These are phyloP conservation scores for Botrytis porri DNA, from an alignment of 2,329 filamentous ascomycete species.

Conservation along the genomic window DNA sequence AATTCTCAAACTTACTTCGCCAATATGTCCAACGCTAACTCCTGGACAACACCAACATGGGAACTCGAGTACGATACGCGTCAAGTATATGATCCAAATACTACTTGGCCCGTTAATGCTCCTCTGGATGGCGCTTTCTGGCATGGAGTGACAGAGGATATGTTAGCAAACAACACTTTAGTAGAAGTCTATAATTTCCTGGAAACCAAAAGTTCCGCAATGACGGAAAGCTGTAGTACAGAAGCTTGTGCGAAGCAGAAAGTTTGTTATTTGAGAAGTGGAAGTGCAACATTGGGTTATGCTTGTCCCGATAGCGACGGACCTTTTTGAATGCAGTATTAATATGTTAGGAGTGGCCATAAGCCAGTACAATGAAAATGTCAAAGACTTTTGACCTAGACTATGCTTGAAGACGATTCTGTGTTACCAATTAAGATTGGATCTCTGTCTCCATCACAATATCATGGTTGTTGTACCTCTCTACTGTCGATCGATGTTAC, in stretches of 20 bases:
- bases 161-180: conserved; percentile 30
- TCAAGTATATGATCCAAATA: conserved; percentile 28
- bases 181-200: conserved; percentile 33
- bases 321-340: neutral
- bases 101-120: conserved; percentile 27
- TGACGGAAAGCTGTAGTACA: conserved; percentile 27
- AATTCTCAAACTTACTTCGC: conserved; percentile 37
- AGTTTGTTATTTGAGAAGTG: conserved; percentile 35
- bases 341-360: neutral
- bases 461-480: neutral
- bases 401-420: neutral
- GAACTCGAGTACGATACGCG: conserved; percentile 36
- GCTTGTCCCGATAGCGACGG: conserved; percentile 17
- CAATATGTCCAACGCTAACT: conserved; percentile 28
- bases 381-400: neutral
- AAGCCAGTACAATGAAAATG: neutral
- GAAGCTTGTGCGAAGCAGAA: conserved; percentile 31
- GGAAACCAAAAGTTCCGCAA: conserved; percentile 31
- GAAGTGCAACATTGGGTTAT: conserved; percentile 31
- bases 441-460: neutral
- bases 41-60: conserved; percentile 35
- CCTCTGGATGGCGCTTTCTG: conserved; percentile 36
- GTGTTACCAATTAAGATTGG: neutral
- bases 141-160: conserved; percentile 34
- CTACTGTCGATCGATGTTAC: neutral